A percentile compares a stretch with the other conserved stretches of the same genome.
Evolutionary conservation across 352 stramenopile genomes (phyloP).

Genomic region (Globisporangium paroecandrum): DNA sequence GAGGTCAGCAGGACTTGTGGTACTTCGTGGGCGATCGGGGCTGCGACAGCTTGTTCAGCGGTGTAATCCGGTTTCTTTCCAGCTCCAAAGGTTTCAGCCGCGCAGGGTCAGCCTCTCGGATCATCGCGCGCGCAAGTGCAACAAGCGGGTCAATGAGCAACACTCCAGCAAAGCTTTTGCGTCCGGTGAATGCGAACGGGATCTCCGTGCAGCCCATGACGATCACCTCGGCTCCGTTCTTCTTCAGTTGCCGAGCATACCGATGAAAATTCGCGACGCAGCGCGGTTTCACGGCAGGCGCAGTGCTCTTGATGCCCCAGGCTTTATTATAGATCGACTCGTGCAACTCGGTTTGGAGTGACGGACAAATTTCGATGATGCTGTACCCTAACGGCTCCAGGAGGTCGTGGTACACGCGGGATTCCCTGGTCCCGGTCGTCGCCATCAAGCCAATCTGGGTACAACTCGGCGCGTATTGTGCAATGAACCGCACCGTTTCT

Average conservation of each 20-base stretch:
- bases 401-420: slow-evolving; percentile 68
- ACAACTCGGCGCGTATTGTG: slow-evolving; percentile 37
- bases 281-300: slow-evolving; percentile 46
- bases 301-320: slow-evolving; percentile 77
- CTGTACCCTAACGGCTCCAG: slow-evolving; percentile 54
- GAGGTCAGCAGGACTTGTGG: slow-evolving; percentile 2
- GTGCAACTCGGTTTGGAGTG: slow-evolving; percentile 57
- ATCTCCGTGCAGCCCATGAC: slow-evolving; percentile 81
- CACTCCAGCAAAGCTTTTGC: slow-evolving; percentile 34
- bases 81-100: slow-evolving; percentile 37
- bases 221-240: slow-evolving; percentile 54
- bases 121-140: slow-evolving; percentile 66
- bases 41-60: slow-evolving; percentile 20
- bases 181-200: slow-evolving; percentile 62
- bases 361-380: slow-evolving; percentile 48
- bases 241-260: slow-evolving; percentile 43
- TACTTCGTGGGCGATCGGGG: slow-evolving; percentile 1
- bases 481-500: slow-evolving; percentile 64
- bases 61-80: slow-evolving; percentile 13
- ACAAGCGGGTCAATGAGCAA: slow-evolving; percentile 75
- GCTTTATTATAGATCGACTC: slow-evolving; percentile 70
- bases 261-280: slow-evolving; percentile 58
- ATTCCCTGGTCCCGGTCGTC: slow-evolving; percentile 60
- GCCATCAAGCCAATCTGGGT: slow-evolving; percentile 57
- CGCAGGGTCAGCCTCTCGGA: slow-evolving; percentile 50